phyloP scores from a whole-genome alignment of 2,329 filamentous ascomycete species.

The Aspergillaceae sp. region DNA sequence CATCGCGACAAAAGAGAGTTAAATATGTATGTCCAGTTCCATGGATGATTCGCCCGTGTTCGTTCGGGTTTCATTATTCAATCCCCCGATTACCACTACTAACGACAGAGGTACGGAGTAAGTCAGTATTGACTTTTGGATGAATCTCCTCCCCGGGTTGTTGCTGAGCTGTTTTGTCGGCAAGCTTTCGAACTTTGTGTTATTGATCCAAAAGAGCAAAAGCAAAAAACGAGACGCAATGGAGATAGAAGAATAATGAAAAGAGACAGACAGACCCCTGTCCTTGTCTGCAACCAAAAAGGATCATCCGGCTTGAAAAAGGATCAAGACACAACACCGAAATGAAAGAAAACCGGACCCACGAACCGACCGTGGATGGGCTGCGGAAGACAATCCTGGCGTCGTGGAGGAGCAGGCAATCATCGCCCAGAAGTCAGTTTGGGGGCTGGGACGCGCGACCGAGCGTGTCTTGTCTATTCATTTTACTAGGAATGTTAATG shows the following conservation, averaged over 20 bases:
- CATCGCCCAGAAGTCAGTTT: too few species aligned
- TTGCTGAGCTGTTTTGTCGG: not conserved
- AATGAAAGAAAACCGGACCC: not conserved
- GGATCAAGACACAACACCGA: not conserved
- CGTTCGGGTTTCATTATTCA: not conserved
- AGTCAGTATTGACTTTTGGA: too few species aligned
- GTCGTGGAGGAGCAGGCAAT: too few species aligned
- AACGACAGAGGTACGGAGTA: too few species aligned
- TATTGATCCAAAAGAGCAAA: not conserved
- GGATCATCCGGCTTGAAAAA: not conserved
- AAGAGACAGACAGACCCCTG: not conserved
- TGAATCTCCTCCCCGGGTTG: too few species aligned
- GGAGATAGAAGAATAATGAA: not conserved
- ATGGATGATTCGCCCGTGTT: not conserved
- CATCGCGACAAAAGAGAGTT: not conserved
- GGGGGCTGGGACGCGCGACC: too few species aligned
- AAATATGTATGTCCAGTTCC: not conserved
- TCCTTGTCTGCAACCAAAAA: not conserved
- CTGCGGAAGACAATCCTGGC: not conserved
- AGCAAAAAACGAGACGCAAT: not conserved
- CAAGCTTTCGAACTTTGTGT: not conserved
- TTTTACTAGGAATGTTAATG: too few species aligned
- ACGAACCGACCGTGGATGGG: not conserved
- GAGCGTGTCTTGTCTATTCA: too few species aligned
- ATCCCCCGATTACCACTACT: too few species aligned